Evolutionary conservation across 2,329 filamentous ascomycete species (phyloP).

Genomic region (Talaromyces albobiverticillius): DNA sequence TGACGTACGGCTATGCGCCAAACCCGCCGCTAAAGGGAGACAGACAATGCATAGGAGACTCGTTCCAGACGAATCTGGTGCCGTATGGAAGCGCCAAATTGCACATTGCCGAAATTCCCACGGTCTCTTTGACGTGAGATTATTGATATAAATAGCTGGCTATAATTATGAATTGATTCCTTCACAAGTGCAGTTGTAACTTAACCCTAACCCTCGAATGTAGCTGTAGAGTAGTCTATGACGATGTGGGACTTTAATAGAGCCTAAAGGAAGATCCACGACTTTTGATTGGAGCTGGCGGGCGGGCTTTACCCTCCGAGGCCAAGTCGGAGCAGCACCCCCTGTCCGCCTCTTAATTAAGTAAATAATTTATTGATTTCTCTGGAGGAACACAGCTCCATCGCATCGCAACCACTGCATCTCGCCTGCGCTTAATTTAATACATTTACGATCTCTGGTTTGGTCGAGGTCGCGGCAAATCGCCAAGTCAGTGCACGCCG

Average conservation of each 20-base stretch:
- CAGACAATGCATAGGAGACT: constrained; percentile 33
- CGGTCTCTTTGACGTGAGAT: constrained; percentile 7
- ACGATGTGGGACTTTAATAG: too few species aligned
- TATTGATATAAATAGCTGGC: not conserved
- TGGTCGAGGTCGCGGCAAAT: too few species aligned
- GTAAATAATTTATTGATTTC: not conserved
- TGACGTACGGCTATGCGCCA: constrained; percentile 32
- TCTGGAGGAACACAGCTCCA: too few species aligned
- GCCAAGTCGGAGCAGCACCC: constrained; percentile 2
- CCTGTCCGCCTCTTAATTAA: not conserved
- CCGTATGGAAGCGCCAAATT: constrained; percentile 49
- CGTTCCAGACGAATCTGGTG: constrained; percentile 36
- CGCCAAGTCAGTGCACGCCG: too few species aligned
- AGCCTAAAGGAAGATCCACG: too few species aligned
- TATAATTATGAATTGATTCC: too few species aligned
- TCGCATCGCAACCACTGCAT: too few species aligned
- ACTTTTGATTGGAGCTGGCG: not conserved
- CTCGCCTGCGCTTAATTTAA: too few species aligned
- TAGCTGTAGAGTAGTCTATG: too few species aligned
- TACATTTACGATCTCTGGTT: too few species aligned
- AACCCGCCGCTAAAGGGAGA: constrained; percentile 31
- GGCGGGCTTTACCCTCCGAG: constrained; percentile 2
- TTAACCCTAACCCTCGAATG: too few species aligned
- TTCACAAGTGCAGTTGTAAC: too few species aligned
- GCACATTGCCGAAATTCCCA: constrained; percentile 46